These are phyloP conservation scores for Alternaria angustiovoidea DNA, from an alignment of 2,329 filamentous ascomycete genomes.

Conservation along the genomic window DNA sequence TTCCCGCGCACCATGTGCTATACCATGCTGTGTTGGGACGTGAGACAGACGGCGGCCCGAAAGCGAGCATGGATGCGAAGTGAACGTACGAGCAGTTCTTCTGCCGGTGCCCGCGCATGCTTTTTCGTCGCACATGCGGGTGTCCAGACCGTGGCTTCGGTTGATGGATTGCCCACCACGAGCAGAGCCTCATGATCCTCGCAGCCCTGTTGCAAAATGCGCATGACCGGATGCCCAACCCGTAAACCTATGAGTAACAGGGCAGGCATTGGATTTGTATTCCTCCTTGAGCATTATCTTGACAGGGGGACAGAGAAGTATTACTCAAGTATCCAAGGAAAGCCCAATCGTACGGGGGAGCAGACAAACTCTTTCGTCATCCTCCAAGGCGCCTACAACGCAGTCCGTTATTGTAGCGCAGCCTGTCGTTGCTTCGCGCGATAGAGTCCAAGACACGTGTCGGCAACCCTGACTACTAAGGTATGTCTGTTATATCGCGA, in stretches of 20 bases:
- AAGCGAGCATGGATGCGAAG: conserved; percentile 11
- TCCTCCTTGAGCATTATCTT: neutral
- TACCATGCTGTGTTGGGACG: conserved; percentile 18
- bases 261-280: neutral
- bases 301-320: neutral
- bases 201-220: neutral
- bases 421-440: conserved; percentile 16
- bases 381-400: neutral
- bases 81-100: conserved; percentile 7
- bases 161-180: conserved; percentile 19
- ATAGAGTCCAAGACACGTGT: conserved; percentile 12
- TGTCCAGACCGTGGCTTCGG: conserved; percentile 9
- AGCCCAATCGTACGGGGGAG: neutral
- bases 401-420: neutral
- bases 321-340: neutral
- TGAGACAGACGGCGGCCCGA: conserved; percentile 15
- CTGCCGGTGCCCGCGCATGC: conserved; percentile 8
- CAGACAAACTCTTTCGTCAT: neutral
- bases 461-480: conserved; percentile 17
- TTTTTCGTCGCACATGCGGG: conserved; percentile 10
- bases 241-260: neutral
- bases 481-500: neutral
- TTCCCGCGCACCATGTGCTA: conserved; percentile 26
- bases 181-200: conserved; percentile 32
- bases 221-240: conserved; percentile 9